phyloP scores from a whole-genome alignment of 257 asterid genomes.

The Nicotiana obtusifolia region DNA sequence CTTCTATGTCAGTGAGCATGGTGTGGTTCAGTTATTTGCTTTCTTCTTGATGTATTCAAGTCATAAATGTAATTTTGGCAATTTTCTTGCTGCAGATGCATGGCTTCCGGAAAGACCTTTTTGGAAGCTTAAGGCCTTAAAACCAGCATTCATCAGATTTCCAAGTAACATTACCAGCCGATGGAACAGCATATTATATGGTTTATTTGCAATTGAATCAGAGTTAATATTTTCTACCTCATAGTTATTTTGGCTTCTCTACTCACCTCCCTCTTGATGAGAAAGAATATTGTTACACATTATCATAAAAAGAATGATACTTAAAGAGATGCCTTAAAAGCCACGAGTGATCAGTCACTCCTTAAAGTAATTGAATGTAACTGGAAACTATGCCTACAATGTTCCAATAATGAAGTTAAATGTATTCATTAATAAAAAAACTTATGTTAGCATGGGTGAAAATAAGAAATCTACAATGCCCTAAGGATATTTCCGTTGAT shows the following conservation, averaged over 20 bases:
- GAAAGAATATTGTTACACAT: not conserved
- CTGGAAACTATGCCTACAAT: not conserved
- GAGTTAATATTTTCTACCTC: not conserved
- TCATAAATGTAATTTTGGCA: not conserved
- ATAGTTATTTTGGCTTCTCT: not conserved
- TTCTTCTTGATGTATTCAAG: not conserved
- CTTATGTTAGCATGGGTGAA: no score
- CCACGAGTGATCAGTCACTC: not conserved
- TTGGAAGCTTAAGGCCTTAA: slow-evolving; percentile 56
- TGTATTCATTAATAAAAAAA: no score
- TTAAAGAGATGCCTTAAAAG: not conserved
- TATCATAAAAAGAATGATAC: not conserved
- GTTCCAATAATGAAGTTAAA: no score
- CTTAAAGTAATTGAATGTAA: not conserved
- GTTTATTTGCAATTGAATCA: not conserved
- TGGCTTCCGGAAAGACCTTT: slow-evolving; percentile 89
- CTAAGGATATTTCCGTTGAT: no score
- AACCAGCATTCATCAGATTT: slow-evolving; percentile 79
- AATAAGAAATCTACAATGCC: no score
- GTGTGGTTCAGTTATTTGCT: not conserved
- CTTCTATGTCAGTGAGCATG: no score
- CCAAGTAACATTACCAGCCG: slow-evolving; percentile 43
- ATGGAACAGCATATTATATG: not conserved
- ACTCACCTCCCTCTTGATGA: not conserved
- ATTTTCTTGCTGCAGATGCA: slow-evolving; percentile 49